Percentiles rank a stretch among this genome's conserved stretches.
Evolutionary conservation across 441 rosid species (phyloP).

Genomic region (Oxalis stricta): DNA sequence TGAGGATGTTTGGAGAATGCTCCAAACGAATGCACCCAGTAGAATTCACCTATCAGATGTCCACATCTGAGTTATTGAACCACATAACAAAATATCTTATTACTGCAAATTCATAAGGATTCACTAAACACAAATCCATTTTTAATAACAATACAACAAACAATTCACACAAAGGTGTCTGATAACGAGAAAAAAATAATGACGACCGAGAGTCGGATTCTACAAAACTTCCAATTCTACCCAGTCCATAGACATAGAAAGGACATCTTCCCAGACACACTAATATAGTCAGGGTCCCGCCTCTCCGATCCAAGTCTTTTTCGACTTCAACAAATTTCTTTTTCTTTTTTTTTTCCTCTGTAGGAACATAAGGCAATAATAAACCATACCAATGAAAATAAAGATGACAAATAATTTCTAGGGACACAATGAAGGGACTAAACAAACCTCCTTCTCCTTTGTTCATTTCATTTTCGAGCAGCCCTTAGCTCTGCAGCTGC

Average conservation of each 20-base stretch:
- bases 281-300: constrained; percentile 53
- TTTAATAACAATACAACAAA: constrained; percentile 9
- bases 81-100: background rate
- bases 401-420: constrained; percentile 7
- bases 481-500: constrained; percentile 11
- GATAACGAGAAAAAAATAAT: background rate
- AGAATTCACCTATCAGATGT: no score
- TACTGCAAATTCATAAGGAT: background rate
- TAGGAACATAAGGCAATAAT: constrained; percentile 10
- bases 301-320: constrained; percentile 28
- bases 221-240: constrained; percentile 34
- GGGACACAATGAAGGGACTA: constrained; percentile 5
- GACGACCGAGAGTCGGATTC: constrained; percentile 25
- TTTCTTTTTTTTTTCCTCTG: constrained; percentile 13
- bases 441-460: constrained; percentile 2
- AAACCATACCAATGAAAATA: constrained; percentile 14
- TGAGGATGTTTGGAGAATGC: no score
- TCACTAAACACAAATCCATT: constrained; percentile 13
- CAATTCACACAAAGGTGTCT: constrained; percentile 12
- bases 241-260: constrained; percentile 29
- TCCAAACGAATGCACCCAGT: no score
- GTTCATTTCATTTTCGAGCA: constrained; percentile 8
- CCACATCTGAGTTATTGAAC: no score
- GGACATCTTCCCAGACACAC: constrained; percentile 46
- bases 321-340: constrained; percentile 10